Evolutionary conservation across 495 filamentous ascomycete genomes (phyloP).

Genomic region (Penicillium chermesinum): DNA sequence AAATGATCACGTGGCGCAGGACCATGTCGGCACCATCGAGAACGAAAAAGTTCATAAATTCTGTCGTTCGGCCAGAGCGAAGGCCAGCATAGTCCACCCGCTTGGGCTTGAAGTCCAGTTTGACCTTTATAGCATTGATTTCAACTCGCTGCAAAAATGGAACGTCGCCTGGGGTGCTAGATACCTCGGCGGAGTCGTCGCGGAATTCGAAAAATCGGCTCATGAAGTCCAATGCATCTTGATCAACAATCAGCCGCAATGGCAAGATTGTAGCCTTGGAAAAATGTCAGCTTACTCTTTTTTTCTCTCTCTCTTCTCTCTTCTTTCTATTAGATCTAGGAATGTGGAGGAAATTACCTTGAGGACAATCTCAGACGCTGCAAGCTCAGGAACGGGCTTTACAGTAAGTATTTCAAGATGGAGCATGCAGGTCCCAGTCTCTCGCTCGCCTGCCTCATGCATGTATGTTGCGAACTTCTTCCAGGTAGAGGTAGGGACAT

Average conservation of each 20-base stretch:
- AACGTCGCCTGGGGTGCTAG: constrained; percentile 56
- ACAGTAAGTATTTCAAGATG: constrained; percentile 86
- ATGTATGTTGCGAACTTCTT: constrained; percentile 96
- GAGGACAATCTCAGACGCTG: constrained; percentile 85
- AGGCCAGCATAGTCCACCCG: constrained; percentile 90
- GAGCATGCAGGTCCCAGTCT: constrained; percentile 81
- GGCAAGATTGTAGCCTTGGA: constrained; percentile 71
- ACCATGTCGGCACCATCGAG: constrained; percentile 85
- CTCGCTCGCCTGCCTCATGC: constrained; percentile 75
- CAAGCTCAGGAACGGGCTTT: constrained; percentile 72
- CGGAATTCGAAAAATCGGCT: constrained; percentile 97
- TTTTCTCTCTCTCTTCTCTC: too few relatives aligned
- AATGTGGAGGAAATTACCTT: constrained; percentile 46
- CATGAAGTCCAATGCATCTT: constrained; percentile 96
- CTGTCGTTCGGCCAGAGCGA: constrained; percentile 94
- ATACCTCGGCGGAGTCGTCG: constrained; percentile 58
- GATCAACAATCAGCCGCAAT: constrained; percentile 89
- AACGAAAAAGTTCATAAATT: constrained; percentile 98
- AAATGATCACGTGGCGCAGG: constrained; percentile 82
- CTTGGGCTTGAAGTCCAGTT: constrained; percentile 96
- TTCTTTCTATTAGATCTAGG: too few relatives aligned
- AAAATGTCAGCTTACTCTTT: too few relatives aligned
- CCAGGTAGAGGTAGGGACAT: constrained; percentile 94
- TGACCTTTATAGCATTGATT: constrained; percentile 74
- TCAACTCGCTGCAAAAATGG: constrained; percentile 90